phyloP scores from a whole-genome alignment of 106 monocot genomes.

The Narthecium ossifragum region DNA sequence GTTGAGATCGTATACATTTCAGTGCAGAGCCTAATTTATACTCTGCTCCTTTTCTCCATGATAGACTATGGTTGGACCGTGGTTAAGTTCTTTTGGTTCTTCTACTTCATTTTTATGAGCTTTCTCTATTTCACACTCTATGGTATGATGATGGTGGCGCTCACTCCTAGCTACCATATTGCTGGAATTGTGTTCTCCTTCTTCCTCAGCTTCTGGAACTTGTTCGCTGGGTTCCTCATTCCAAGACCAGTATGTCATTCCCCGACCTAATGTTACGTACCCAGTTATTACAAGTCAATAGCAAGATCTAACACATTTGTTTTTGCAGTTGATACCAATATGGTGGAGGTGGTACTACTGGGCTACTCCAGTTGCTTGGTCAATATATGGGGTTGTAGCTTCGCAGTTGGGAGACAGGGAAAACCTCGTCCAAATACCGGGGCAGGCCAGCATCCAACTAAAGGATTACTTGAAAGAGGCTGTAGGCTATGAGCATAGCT shows the following conservation, averaged over 20 bases:
- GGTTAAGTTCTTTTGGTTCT: slow-evolving; percentile 70
- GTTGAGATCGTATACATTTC: slow-evolving; percentile 63
- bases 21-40: slow-evolving; percentile 44
- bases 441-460: slow-evolving; percentile 24
- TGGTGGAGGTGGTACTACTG: slow-evolving; percentile 99
- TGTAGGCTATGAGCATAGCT: slow-evolving; percentile 41
- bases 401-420: slow-evolving; percentile 64
- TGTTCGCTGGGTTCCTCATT: slow-evolving; percentile 72
- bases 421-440: slow-evolving; percentile 32
- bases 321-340: slow-evolving; percentile 51
- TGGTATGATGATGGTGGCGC: slow-evolving; percentile 77
- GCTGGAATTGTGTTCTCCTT: slow-evolving; percentile 47
- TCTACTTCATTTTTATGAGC: slow-evolving; percentile 64
- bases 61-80: slow-evolving; percentile 64
- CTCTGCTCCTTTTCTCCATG: slow-evolving; percentile 64
- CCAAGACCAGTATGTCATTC: slow-evolving; percentile 42
- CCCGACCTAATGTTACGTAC: too few relatives aligned
- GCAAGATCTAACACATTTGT: neutral
- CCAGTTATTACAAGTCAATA: neutral
- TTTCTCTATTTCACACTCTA: slow-evolving; percentile 59
- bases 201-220: slow-evolving; percentile 69
- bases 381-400: slow-evolving; percentile 51
- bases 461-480: slow-evolving; percentile 38
- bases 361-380: slow-evolving; percentile 70
- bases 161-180: slow-evolving; percentile 56